A percentile compares a stretch with the other conserved stretches of the same genome.
phyloP scores from a whole-genome alignment of 257 asterid species.

The Plantago ovata region DNA sequence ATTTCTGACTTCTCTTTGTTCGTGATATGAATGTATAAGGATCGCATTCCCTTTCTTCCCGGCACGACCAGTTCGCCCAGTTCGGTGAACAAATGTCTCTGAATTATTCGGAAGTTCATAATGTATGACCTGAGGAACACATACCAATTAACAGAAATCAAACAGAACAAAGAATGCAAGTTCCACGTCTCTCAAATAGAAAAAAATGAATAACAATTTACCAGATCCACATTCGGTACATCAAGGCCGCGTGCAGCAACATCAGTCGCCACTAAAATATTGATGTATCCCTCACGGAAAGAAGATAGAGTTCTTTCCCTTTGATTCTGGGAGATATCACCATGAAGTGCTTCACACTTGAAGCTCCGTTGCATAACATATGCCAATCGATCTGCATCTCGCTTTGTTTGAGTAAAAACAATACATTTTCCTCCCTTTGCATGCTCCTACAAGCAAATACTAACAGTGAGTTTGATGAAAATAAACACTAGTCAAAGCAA shows the following conservation, averaged over 20 bases:
- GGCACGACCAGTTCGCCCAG: slow-evolving; percentile 99
- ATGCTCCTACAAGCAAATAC: slow-evolving; percentile 58
- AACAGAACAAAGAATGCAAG: not conserved
- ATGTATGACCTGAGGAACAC: slow-evolving; percentile 67
- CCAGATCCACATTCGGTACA: slow-evolving; percentile 98
- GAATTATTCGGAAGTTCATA: slow-evolving; percentile 85
- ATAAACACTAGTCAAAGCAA: not conserved
- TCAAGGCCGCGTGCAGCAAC: slow-evolving; percentile 99
- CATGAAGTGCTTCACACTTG: slow-evolving; percentile 89
- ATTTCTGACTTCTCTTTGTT: slow-evolving; percentile 58
- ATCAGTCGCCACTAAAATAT: slow-evolving; percentile 84
- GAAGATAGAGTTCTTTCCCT: slow-evolving; percentile 87
- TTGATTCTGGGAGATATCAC: slow-evolving; percentile 81
- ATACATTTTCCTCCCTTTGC: slow-evolving; percentile 95
- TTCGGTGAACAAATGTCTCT: slow-evolving; percentile 87
- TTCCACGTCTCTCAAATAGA: not conserved
- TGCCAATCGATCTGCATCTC: slow-evolving; percentile 92
- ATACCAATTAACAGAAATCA: slow-evolving; percentile 5
- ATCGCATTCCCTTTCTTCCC: slow-evolving; percentile 93
- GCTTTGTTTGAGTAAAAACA: slow-evolving; percentile 91
- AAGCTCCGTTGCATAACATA: slow-evolving; percentile 55
- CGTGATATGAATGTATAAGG: slow-evolving; percentile 64
- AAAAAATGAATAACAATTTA: slow-evolving; percentile 27
- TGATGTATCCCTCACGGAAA: slow-evolving; percentile 72
- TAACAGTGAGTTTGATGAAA: not conserved